Evolutionary conservation across 2,329 filamentous ascomycete genomes (phyloP).

Genomic region (Cadophora sp.): DNA sequence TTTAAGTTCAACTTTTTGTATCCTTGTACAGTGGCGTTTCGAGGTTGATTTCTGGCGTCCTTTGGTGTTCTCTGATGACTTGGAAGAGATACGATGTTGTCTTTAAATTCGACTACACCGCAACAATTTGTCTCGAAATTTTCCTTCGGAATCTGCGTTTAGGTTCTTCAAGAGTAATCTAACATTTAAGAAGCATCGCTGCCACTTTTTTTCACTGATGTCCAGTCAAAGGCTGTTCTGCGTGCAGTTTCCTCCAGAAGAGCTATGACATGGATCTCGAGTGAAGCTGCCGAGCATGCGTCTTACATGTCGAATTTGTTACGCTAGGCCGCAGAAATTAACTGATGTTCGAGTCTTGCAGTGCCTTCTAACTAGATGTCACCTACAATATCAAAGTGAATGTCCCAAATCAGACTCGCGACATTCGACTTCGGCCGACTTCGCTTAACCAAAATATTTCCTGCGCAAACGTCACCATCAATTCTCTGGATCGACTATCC

Average conservation of each 20-base stretch:
- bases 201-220: no score
- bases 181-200: no score
- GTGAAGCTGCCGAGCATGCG: background rate
- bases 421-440: background rate
- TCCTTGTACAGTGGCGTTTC: slow-evolving; percentile 1
- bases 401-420: background rate
- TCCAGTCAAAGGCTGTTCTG: no score
- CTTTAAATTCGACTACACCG: no score
- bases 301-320: no score
- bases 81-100: background rate
- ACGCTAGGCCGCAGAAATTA: background rate
- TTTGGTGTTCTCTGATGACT: background rate
- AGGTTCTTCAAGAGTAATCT: no score
- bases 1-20: background rate
- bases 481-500: background rate
- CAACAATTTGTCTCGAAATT: no score
- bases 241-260: no score
- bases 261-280: no score
- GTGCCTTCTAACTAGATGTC: background rate
- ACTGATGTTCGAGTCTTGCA: background rate
- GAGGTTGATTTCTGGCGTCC: background rate
- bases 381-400: background rate
- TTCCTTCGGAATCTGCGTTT: no score
- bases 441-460: background rate
- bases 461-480: background rate